A percentile compares a stretch with the other conserved stretches of the same genome.
Conservation (phyloP, 306 rosid genomes). For the Erythrophleum fordii region DNA sequence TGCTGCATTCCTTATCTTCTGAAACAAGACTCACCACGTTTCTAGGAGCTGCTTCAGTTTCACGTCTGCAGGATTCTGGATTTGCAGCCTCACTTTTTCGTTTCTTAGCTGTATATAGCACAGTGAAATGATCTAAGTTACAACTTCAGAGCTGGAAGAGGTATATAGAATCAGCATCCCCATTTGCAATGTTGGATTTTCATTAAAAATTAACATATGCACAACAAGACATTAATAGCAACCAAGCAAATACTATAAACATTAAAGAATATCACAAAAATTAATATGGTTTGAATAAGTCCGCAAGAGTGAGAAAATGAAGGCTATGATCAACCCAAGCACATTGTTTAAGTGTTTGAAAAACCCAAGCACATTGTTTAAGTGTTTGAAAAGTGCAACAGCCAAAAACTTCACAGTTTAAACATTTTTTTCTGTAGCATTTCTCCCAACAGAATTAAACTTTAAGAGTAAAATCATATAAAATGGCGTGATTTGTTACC, state of each 20-base stretch:
- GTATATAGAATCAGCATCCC: conserved; percentile 2
- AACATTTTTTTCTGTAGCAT: background rate
- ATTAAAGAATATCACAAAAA: background rate
- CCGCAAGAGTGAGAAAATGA: conserved; percentile 13
- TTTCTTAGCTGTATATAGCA: conserved; percentile 67
- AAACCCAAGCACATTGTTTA: conserved; percentile 13
- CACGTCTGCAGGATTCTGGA: conserved; percentile 42
- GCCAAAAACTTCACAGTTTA: background rate
- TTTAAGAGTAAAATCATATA: background rate
- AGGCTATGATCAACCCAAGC: conserved; percentile 19
- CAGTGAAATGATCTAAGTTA: conserved; percentile 30
- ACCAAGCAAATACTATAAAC: conserved; percentile 12
- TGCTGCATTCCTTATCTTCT: conserved; percentile 37
- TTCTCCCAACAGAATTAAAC: background rate
- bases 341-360: conserved; percentile 14
- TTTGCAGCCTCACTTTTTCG: conserved; percentile 40
- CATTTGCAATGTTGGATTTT: background rate
- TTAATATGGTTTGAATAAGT: background rate
- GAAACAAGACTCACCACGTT: conserved; percentile 35
- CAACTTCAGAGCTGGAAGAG: conserved; percentile 9
- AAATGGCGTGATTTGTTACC: conserved; percentile 53
- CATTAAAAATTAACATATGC: conserved; percentile 20
- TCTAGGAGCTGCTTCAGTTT: conserved; percentile 46
- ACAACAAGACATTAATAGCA: conserved; percentile 22
- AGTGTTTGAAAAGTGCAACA: conserved; percentile 18